These are phyloP conservation scores for Sordariomycetes sp. DNA, from an alignment of 2,329 filamentous ascomycete genomes.

Conservation along the genomic window DNA sequence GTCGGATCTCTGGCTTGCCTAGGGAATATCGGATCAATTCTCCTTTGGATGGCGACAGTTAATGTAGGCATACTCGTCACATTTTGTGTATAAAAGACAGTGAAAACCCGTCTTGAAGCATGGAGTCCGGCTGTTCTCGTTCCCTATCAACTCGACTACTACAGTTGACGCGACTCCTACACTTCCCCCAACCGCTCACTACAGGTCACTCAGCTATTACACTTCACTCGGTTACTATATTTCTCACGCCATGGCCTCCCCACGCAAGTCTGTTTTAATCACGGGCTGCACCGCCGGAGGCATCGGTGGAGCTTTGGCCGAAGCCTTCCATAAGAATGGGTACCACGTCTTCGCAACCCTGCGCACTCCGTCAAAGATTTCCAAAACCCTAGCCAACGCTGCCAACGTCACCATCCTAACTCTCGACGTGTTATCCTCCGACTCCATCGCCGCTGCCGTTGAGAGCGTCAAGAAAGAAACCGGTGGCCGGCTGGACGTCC, in stretches of 20 bases:
- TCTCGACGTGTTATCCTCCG: slow-evolving; percentile 19
- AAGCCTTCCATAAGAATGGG: slow-evolving; percentile 11
- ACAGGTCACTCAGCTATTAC: neutral
- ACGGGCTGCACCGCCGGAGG: slow-evolving; percentile 16
- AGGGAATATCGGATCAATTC: too few species aligned
- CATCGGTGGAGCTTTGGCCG: slow-evolving; percentile 15
- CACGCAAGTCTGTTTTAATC: slow-evolving; percentile 11
- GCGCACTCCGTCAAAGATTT: slow-evolving; percentile 15
- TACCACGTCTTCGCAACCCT: slow-evolving; percentile 22
- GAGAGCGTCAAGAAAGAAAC: slow-evolving; percentile 8
- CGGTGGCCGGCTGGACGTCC: slow-evolving; percentile 9
- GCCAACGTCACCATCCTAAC: slow-evolving; percentile 14
- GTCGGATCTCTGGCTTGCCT: neutral
- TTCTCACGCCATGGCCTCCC: slow-evolving; percentile 4
- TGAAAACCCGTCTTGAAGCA: too few species aligned
- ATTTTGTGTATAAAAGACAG: too few species aligned
- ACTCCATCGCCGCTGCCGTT: slow-evolving; percentile 14
- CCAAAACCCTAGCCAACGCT: slow-evolving; percentile 10
- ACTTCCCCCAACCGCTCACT: neutral
- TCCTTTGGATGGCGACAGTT: too few species aligned
- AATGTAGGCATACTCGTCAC: too few species aligned
- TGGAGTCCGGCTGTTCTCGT: too few species aligned
- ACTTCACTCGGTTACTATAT: too few species aligned
- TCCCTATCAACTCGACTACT: too few species aligned
- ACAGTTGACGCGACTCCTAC: neutral